Evolutionary conservation across 2,329 filamentous ascomycete genomes (phyloP).

Genomic region (Sporothrix inflata): DNA sequence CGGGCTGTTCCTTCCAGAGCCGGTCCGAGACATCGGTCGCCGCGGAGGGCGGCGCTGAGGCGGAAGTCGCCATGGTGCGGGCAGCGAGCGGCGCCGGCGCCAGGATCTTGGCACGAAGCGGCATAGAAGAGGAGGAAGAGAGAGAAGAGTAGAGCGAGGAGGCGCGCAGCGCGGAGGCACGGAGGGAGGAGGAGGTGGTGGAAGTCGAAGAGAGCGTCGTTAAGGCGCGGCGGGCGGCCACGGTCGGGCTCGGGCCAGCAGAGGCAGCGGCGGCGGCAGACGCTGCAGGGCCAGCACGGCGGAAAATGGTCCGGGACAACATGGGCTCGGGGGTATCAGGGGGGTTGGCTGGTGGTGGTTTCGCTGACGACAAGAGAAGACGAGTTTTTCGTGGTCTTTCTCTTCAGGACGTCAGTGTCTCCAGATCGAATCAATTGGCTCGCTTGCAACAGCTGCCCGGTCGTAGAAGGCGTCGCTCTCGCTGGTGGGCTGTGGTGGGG

Average conservation of each 20-base stretch:
- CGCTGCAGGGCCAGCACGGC: conserved; percentile 58
- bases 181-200: conserved; percentile 39
- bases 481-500: background rate
- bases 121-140: conserved; percentile 58
- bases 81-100: conserved; percentile 56
- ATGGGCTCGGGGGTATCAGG: conserved; percentile 43
- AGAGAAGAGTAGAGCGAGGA: background rate
- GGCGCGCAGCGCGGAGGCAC: conserved; percentile 10
- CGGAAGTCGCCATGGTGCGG: conserved; percentile 45
- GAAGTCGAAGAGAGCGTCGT: background rate
- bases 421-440: background rate
- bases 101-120: conserved; percentile 75
- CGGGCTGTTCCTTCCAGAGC: conserved; percentile 59
- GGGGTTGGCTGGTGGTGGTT: background rate
- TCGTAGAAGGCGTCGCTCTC: background rate
- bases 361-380: background rate
- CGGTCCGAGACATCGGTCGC: conserved; percentile 28
- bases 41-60: background rate
- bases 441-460: conserved; percentile 13
- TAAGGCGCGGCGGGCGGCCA: conserved; percentile 17
- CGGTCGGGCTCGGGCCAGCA: background rate
- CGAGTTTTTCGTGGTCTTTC: background rate
- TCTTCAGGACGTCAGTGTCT: background rate
- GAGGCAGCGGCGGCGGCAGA: conserved; percentile 43
- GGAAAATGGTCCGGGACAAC: conserved; percentile 59